Percentiles rank a stretch among this genome's conserved stretches.
Conservation (phyloP, 2,329 filamentous ascomycete species). For the Colletotrichum cuscutae region DNA sequence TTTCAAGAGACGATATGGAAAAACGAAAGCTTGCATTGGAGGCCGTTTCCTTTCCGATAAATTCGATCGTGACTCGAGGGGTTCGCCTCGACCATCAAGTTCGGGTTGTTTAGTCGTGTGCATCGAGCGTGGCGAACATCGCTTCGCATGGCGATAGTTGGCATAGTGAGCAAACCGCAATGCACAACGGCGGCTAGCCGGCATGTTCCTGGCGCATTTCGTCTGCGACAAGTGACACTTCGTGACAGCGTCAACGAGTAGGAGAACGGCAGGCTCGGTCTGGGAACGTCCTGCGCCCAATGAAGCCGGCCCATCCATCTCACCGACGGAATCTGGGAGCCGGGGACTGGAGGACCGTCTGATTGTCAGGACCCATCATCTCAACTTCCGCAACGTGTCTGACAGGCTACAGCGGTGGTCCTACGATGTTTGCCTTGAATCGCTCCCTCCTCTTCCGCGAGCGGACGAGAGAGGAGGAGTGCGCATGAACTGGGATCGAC, state of each 20-base stretch:
- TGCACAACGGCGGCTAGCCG: not conserved
- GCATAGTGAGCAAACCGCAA: not conserved
- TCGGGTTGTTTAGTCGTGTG: not conserved
- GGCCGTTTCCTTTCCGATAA: not conserved
- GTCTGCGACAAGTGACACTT: not conserved
- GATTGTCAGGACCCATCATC: conserved; percentile 27
- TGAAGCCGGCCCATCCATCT: conserved; percentile 8
- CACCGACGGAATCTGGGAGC: conserved; percentile 11
- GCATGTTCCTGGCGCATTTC: not conserved
- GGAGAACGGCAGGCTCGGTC: not conserved
- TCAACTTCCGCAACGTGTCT: conserved; percentile 14
- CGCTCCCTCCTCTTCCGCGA: not conserved
- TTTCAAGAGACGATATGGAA: not conserved
- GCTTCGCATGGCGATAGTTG: not conserved
- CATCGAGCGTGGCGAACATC: not conserved
- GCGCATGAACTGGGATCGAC: conserved; percentile 15
- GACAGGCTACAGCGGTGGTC: not conserved
- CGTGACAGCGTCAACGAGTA: conserved; percentile 3
- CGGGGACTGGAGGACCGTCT: conserved; percentile 7
- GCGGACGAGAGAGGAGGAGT: not conserved
- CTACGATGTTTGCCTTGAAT: not conserved
- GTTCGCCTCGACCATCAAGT: not conserved
- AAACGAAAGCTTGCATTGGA: not conserved
- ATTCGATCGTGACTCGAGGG: not conserved
- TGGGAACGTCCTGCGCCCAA: not conserved